Percentiles rank a stretch among this genome's conserved stretches.
phyloP scores from a whole-genome alignment of 306 rosid genomes.

The Casuarina glauca region DNA sequence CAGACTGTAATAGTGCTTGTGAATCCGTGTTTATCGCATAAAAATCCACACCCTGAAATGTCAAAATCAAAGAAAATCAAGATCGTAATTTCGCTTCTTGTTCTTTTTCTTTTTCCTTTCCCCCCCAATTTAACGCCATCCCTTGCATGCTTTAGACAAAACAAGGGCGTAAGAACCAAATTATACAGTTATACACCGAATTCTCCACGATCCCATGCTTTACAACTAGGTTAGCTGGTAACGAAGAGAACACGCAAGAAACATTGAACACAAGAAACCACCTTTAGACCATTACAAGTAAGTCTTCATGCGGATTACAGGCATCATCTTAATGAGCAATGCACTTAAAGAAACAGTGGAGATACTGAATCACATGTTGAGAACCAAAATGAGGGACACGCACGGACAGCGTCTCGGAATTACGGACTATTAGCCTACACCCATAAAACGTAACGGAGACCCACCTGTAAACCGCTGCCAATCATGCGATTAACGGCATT shows the following conservation, averaged over 20 bases:
- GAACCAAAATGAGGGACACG: neutral
- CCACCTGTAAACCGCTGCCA: constrained; percentile 79
- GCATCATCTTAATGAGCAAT: neutral
- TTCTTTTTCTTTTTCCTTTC: no score
- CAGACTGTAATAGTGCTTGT: constrained; percentile 84
- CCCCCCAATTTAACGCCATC: neutral
- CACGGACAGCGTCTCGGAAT: neutral
- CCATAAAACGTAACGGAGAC: constrained; percentile 21
- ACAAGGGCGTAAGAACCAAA: neutral
- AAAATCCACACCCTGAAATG: constrained; percentile 82
- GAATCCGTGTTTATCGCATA: constrained; percentile 98
- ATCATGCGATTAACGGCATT: constrained; percentile 97
- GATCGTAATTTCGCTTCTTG: constrained; percentile 28
- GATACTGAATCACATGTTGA: neutral
- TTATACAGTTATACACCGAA: neutral
- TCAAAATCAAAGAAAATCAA: constrained; percentile 33
- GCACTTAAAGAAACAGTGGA: neutral
- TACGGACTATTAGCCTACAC: constrained; percentile 1
- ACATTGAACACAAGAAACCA: neutral
- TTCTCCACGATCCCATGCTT: neutral
- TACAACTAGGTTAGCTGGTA: neutral
- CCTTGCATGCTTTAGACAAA: neutral
- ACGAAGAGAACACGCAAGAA: neutral
- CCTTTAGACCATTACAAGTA: neutral
- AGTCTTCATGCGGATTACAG: neutral